These are phyloP conservation scores for Cyberlindnera meyerae DNA, from an alignment of 805 yeast species.

Conservation along the genomic window DNA sequence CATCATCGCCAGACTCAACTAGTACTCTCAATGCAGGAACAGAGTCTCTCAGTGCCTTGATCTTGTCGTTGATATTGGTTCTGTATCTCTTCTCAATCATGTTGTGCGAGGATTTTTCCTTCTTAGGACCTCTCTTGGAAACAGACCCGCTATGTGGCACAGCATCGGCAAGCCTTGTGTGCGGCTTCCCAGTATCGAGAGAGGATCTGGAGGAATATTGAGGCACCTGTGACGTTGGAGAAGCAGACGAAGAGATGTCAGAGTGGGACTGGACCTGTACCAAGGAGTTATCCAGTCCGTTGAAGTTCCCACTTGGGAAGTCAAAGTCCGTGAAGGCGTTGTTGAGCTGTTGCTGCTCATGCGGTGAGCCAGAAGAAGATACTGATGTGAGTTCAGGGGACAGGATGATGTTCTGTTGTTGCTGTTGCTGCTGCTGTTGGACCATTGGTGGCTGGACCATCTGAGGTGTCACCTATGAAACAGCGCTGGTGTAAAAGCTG, in stretches of 20 bases:
- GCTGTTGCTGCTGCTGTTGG: slow-evolving; percentile 4
- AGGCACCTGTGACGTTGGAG: slow-evolving; percentile 6
- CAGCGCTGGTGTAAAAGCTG: slow-evolving; percentile 1
- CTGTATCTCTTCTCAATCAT: slow-evolving; percentile 70
- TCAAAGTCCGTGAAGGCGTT: slow-evolving; percentile 6
- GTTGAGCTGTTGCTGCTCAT: slow-evolving; percentile 6
- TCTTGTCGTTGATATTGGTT: slow-evolving; percentile 66
- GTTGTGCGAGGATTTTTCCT: slow-evolving; percentile 61
- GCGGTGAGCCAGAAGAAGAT: slow-evolving; percentile 14
- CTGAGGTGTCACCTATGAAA: background rate
- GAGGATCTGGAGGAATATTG: background rate
- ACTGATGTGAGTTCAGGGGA: slow-evolving; percentile 16
- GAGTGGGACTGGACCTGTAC: slow-evolving; percentile 19
- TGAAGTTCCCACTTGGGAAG: background rate
- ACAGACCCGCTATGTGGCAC: slow-evolving; percentile 21
- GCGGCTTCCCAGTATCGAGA: background rate
- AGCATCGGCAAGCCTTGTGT: slow-evolving; percentile 21
- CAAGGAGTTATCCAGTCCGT: background rate
- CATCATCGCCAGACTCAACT: slow-evolving; percentile 43
- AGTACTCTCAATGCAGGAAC: slow-evolving; percentile 56
- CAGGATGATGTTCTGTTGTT: slow-evolving; percentile 2
- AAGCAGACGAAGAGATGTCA: slow-evolving; percentile 15
- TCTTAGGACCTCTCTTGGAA: slow-evolving; percentile 26
- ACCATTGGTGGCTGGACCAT: background rate
- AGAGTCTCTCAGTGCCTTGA: slow-evolving; percentile 55